Base-by-base conservation (phyloP, 345 rosid species). In the Lepidium aucheri region DNA sequence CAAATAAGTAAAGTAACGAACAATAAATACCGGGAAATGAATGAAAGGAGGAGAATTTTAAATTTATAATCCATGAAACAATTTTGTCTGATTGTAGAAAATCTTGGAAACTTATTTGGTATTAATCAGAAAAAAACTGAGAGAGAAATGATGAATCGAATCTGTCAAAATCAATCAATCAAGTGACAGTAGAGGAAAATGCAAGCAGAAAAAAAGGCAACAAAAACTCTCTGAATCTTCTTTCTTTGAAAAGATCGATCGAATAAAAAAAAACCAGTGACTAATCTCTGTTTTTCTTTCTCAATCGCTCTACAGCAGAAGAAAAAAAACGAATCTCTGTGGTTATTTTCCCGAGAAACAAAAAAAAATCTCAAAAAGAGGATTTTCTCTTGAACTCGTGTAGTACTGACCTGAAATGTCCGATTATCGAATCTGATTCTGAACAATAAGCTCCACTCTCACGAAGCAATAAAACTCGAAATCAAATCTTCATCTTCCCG, bases 101-200 rank as follows among this genome's bases (percentile, higher is more conserved):
- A 7, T 18, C 44, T 20, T 42, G 39, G 53, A 42, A 51, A 41
- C 20, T 41, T 69, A 17, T 47, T 36, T 22, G 46, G 7, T 15
- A 8, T 36, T 28, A 14, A 63, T 22, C 45, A 18, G 11, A 26
- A 4, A 9, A 20, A 1, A 54, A 3, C 61, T 20, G 22, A 20
- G 54, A 41, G 22, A 62, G 33, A 40, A 60, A 43, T 58, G 70
- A 64, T 53, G 66, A 65, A 64, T 49, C 60, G 70, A 57, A 57
- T 72, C 54, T 57, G 65, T 65, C 72, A 6, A 73, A 73, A 72
- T 73, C 76, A 72, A 72, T 72, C 76, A 65, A 50, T 72, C 76
- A 56, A 57, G 53, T 63, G 45, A 64, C 60, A 56, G 34, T 3
- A 12, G n/a, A 55, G 17, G 7, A 42, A 33, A 42, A 49, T 68